A percentile compares a stretch with the other conserved stretches of the same genome.
Evolutionary conservation across 805 yeast genomes (phyloP).

Genomic region (Tetrapisispora nanseiensis): DNA sequence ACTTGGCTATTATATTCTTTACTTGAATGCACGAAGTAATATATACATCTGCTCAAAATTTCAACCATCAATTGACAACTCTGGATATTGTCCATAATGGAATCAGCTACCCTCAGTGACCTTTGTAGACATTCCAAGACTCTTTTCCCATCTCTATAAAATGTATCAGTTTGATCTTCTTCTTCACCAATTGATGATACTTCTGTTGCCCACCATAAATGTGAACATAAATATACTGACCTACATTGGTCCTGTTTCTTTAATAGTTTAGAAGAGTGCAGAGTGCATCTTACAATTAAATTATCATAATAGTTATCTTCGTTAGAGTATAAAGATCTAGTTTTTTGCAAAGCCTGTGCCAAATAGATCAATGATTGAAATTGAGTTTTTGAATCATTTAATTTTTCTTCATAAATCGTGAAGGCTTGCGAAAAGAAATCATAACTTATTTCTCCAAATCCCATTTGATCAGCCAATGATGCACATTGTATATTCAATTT

Average conservation of each 20-base stretch:
- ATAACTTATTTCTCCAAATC: conserved; percentile 62
- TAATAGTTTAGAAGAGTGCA: conserved; percentile 78
- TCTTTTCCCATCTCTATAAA: conserved; percentile 49
- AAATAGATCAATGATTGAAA: conserved; percentile 42
- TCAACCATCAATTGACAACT: conserved; percentile 78
- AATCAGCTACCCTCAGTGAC: conserved; percentile 82
- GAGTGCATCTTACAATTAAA: conserved; percentile 72
- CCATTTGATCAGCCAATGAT: conserved; percentile 66
- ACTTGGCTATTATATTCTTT: conserved; percentile 31
- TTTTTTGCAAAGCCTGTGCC: conserved; percentile 42
- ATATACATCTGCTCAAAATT: conserved; percentile 75
- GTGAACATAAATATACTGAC: conserved; percentile 74
- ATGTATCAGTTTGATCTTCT: conserved; percentile 38
- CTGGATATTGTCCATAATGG: conserved; percentile 67
- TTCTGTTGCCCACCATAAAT: conserved; percentile 89
- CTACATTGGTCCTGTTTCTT: conserved; percentile 94
- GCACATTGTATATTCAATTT: conserved; percentile 57
- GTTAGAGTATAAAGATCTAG: conserved; percentile 35
- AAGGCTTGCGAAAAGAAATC: conserved; percentile 87
- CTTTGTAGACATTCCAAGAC: conserved; percentile 88
- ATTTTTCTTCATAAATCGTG: conserved; percentile 63
- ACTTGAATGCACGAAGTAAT: conserved; percentile 50
- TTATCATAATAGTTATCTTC: conserved; percentile 43
- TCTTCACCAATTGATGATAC: conserved; percentile 36
- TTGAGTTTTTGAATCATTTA: conserved; percentile 45